Evolutionary conservation across 257 asterid genomes (phyloP), one percentile per base, ranked within the genome.

Genomic region (Avicennia marina): DNA sequence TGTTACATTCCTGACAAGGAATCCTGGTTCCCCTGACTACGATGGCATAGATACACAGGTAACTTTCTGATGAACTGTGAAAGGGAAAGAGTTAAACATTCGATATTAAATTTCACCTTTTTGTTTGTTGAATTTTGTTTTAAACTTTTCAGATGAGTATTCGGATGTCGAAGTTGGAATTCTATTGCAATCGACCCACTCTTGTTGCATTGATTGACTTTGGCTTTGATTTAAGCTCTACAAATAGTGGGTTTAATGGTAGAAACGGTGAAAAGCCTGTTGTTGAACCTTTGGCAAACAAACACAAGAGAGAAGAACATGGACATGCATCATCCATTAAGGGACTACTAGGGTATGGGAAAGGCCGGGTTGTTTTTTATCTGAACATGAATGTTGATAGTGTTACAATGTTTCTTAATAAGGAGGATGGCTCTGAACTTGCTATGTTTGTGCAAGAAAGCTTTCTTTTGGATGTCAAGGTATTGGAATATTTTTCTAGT

Each of bases 401-500:
- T 19, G 95, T 93, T 56, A 75, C 98, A 56, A 80, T 93, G 57
- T 86, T 78, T 81, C 96, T 93, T 65, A 93, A 93, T 62, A 86
- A 80, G 76, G 98, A 89, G 85, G 97, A 89, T 63, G 97, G 87
- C 53, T 72, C 97, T 77, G 95, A 82, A 78, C 95, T 93, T 60
- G 98, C 98, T 51, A 86, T 93, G 97, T 76, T 93, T 42, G 95
- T 86, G 75, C 98, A 86, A 81, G 98, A 93, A 84, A 81, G 86
- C 71, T 93, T 93, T 78, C 73, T 83, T 62, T 66, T 89, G 66
- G 95, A 89, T 78, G 71, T 89, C 46, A 93, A 93, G 98, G 98
- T 91, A 76, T 56, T 46, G 11, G 45, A 49, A 53, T 15, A 36
- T 11, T 47, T 64, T 7, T 29, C 43, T 21, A 11, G 8, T 40